A percentile compares a stretch with the other conserved stretches of the same genome.
Conservation (phyloP, 2,329 filamentous ascomycete genomes). For the Chaetomiaceae sp. region DNA sequence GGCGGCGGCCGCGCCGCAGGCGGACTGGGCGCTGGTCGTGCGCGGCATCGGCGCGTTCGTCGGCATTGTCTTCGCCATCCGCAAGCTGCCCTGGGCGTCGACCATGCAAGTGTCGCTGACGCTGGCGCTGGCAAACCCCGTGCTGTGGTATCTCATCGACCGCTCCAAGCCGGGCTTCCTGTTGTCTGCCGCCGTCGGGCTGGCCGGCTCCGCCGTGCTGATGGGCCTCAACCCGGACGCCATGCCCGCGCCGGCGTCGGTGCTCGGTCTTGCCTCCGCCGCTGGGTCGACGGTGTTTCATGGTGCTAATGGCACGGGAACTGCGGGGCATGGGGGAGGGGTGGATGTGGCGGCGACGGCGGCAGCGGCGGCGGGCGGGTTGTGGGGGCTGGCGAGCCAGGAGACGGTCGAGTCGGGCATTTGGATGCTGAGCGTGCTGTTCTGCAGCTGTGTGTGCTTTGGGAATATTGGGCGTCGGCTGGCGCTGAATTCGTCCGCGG, state of each 20-base stretch:
- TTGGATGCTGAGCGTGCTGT: constrained; percentile 90
- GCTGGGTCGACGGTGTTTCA: constrained; percentile 25
- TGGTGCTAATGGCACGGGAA: neutral
- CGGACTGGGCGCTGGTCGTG: constrained; percentile 66
- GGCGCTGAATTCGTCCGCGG: constrained; percentile 45
- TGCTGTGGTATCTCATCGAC: constrained; percentile 94
- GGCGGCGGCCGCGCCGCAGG: constrained; percentile 27
- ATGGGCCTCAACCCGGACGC: constrained; percentile 73
- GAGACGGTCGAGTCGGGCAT: constrained; percentile 67
- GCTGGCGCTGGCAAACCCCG: constrained; percentile 83
- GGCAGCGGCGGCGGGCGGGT: too few species aligned
- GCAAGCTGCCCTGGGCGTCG: constrained; percentile 87
- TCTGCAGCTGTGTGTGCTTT: constrained; percentile 92
- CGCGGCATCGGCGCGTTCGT: constrained; percentile 55
- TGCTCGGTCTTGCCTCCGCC: constrained; percentile 10
- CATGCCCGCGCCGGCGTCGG: constrained; percentile 41
- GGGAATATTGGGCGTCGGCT: constrained; percentile 86
- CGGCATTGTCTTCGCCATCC: constrained; percentile 63
- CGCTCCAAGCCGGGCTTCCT: constrained; percentile 79
- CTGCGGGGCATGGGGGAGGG: neutral
- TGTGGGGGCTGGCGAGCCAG: constrained; percentile 39
- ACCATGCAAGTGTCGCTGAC: constrained; percentile 89
- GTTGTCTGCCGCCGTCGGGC: constrained; percentile 66
- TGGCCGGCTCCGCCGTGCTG: constrained; percentile 67
- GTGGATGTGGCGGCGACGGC: neutral